phyloP scores from a whole-genome alignment of 208 protist genomes.

The Vickermania ingenoplastis region DNA sequence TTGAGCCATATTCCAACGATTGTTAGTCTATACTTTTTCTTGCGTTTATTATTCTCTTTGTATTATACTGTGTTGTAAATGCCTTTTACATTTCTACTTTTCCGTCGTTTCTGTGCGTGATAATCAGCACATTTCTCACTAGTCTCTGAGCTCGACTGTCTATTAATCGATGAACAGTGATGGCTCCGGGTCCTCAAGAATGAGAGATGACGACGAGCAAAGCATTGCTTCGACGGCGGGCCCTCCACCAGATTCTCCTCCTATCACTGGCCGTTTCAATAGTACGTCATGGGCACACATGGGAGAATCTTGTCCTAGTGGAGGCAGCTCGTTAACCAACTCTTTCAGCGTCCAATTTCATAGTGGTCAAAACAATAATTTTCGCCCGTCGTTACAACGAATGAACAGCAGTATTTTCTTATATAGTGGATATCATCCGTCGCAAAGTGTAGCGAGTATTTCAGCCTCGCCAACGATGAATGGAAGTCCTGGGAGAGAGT shows the following conservation, averaged over 20 bases:
- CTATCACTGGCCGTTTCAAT: conserved; percentile 41
- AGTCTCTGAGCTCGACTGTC: too few species aligned
- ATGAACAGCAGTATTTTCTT: background rate
- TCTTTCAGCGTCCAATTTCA: conserved; percentile 6
- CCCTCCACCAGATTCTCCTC: conserved; percentile 44
- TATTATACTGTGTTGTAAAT: background rate
- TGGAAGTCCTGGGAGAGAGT: conserved; percentile 36
- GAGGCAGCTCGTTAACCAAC: conserved; percentile 12
- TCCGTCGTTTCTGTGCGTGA: too few species aligned
- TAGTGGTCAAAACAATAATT: background rate
- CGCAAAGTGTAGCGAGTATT: background rate
- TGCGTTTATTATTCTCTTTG: background rate
- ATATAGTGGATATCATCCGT: background rate
- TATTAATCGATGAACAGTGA: background rate
- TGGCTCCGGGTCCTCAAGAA: background rate
- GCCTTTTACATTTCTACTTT: background rate
- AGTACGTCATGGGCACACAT: conserved; percentile 27
- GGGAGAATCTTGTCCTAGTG: conserved; percentile 9
- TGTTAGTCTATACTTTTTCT: conserved; percentile 1
- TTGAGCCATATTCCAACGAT: too few species aligned
- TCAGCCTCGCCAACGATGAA: conserved; percentile 50
- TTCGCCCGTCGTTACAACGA: background rate
- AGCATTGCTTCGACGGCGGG: conserved; percentile 80
- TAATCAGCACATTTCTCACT: too few species aligned
- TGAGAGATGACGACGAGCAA: conserved; percentile 11